These are phyloP conservation scores for Bryoerythrophyllum caledonicum DNA, from an alignment of 225 moss, liverwort and hornwort genomes.

Conservation along the genomic window DNA sequence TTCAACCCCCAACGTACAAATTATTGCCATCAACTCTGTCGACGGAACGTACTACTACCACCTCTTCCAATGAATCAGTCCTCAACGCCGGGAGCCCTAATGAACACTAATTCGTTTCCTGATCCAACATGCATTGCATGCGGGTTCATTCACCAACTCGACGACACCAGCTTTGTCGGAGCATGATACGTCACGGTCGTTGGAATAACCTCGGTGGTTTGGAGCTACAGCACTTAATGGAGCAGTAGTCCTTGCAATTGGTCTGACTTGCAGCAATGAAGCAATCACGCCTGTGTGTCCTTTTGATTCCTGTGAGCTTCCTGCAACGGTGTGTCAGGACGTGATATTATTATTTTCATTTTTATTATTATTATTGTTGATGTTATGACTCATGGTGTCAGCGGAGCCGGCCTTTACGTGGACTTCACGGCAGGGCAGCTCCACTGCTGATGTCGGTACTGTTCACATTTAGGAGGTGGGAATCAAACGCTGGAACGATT, in stretches of 20 bases:
- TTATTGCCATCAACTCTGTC: background rate
- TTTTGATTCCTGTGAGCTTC: conserved; percentile 32
- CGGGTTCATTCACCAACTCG: conserved; percentile 1
- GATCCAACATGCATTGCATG: conserved; percentile 2
- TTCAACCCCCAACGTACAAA: background rate
- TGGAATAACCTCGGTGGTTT: no score
- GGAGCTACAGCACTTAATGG: no score
- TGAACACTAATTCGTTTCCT: background rate
- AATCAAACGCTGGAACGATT: conserved; percentile 17
- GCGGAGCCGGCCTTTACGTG: conserved; percentile 22
- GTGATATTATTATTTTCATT: conserved; percentile 1
- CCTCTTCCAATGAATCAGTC: background rate
- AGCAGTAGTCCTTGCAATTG: no score
- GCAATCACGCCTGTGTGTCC: conserved; percentile 18
- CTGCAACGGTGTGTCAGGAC: conserved; percentile 54
- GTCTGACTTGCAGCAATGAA: no score
- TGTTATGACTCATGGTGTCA: conserved; percentile 18
- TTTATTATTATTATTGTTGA: background rate
- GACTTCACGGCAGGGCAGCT: conserved; percentile 27
- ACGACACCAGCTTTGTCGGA: conserved; percentile 21
- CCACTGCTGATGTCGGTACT: conserved; percentile 37
- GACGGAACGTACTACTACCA: background rate
- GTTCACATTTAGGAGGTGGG: conserved; percentile 29
- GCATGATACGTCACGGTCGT: background rate
- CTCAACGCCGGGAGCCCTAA: background rate